A percentile compares a stretch with the other conserved stretches of the same genome.
phyloP scores from a whole-genome alignment of 192 early-diverging fungal species.

The Rhizophagus clarus region DNA sequence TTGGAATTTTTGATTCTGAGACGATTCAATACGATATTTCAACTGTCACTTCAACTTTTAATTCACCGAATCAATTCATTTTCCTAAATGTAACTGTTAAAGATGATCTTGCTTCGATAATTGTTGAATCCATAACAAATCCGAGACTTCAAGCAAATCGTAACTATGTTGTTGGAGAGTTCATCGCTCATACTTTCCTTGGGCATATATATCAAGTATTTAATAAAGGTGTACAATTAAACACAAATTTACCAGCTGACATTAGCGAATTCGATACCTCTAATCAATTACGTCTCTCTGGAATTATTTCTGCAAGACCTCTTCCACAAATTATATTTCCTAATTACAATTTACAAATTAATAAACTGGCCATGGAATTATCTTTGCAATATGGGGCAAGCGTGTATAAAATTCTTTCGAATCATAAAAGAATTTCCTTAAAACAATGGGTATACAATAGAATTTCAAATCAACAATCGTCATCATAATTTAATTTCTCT shows the following conservation, averaged over 20 bases:
- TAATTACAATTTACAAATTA: not conserved
- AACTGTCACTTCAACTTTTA: not conserved
- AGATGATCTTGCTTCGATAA: not conserved
- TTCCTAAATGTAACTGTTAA: slow-evolving; percentile 6
- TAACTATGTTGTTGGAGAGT: slow-evolving; percentile 14
- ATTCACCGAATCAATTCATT: slow-evolving; percentile 4
- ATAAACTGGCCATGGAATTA: slow-evolving; percentile 6
- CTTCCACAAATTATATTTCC: not conserved
- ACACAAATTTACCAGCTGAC: not conserved
- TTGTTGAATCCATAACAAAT: not conserved
- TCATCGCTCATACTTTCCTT: slow-evolving; percentile 2
- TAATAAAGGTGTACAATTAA: not conserved
- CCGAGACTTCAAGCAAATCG: not conserved
- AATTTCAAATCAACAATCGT: too few relatives aligned
- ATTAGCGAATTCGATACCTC: slow-evolving; percentile 1
- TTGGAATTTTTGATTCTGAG: not conserved
- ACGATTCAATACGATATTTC: not conserved
- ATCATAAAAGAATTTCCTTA: not conserved
- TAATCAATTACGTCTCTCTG: not conserved
- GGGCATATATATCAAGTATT: slow-evolving; percentile 12
- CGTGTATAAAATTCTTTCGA: not conserved
- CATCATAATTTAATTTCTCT: too few relatives aligned
- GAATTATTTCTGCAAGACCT: not conserved
- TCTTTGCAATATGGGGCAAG: not conserved
- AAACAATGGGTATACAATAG: not conserved